Base-by-base conservation (phyloP, 2,329 filamentous ascomycete species). In the Scortechinia acanthostroma region DNA sequence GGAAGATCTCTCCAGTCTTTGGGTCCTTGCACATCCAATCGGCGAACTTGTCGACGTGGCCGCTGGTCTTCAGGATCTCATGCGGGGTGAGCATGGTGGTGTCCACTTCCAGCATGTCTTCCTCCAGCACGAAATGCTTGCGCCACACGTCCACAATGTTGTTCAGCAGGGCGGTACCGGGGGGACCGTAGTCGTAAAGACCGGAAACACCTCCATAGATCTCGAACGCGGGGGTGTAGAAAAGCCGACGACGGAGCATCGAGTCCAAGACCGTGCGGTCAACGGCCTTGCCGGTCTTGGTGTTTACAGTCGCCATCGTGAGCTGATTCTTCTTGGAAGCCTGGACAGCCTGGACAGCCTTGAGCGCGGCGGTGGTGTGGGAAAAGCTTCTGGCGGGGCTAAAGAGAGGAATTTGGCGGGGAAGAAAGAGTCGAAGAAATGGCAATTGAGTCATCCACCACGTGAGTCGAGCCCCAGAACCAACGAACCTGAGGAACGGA, bases 11-110 rank as follows among this genome's bases (percentile, higher is more conserved):
- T 61, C 93, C 93, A 57, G 86, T 95, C 76, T 95, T 94, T 51
- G 91, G 89, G 65, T 98, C 93, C 68, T 95, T 95, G 82, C 88
- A 95, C 91, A 97, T 96, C 88, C 88, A 97, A 65, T 97, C 91
- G 66, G 89, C 87, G 60, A 97, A 97, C 68, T 95, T 95, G 66
- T 96, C 91, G 52, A 97, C 93, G 69, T 98, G 93, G 51, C 93
- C 93, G 63, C 82, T 88, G 45, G 91, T 95, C 77, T 97, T 95
- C 59, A 98, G 79, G 28, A 98, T 88, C 42, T 93, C 87, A 58
- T 93, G 82, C 23, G 93, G 93, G 33, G 93, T 98, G 59, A 98
- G 68, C 68, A 91, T 93, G 30, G 88, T 93, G 70, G 89, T 95
- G 59, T 88, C 83, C 47, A 88, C 73, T 63, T 86, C 80, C 49